Evolutionary conservation across 2,329 filamentous ascomycete species (phyloP).

Genomic region (Trichoderma semiorbis): DNA sequence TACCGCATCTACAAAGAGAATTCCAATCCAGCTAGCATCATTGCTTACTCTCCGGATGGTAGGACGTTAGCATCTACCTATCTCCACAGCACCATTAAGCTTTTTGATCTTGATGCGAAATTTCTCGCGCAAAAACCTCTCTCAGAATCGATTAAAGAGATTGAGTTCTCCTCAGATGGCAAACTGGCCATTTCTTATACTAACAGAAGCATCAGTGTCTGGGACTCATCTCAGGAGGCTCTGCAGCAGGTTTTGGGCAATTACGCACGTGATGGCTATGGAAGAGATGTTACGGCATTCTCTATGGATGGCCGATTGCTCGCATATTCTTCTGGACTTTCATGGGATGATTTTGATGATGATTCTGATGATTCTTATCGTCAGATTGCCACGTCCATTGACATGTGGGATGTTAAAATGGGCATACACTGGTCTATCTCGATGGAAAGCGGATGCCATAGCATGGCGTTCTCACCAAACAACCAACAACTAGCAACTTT

Average conservation of each 20-base stretch:
- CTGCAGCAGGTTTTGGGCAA: not conserved
- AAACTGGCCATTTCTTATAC: not conserved
- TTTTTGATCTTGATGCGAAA: not conserved
- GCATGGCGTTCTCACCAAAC: not conserved
- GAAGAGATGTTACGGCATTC: not conserved
- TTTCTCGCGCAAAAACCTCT: not conserved
- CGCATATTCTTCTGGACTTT: not conserved
- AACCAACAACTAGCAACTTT: not conserved
- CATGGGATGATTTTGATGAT: too few relatives aligned
- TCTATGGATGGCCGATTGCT: not conserved
- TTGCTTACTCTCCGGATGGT: not conserved
- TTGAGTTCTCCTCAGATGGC: not conserved
- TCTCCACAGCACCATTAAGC: not conserved
- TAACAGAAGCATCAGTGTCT: not conserved
- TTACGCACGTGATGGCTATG: not conserved
- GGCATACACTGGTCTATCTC: not conserved
- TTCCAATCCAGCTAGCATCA: not conserved
- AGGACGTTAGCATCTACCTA: not conserved
- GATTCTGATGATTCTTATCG: too few relatives aligned
- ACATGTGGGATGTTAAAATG: not conserved
- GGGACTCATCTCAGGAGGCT: not conserved
- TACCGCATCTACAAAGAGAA: not conserved
- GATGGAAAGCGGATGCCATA: not conserved
- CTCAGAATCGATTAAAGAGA: accelerated
- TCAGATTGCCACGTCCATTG: not conserved